Percentiles rank a stretch among this genome's conserved stretches.
phyloP scores from a whole-genome alignment of 768 basidiomycete species.

The Russula dissimulans region DNA sequence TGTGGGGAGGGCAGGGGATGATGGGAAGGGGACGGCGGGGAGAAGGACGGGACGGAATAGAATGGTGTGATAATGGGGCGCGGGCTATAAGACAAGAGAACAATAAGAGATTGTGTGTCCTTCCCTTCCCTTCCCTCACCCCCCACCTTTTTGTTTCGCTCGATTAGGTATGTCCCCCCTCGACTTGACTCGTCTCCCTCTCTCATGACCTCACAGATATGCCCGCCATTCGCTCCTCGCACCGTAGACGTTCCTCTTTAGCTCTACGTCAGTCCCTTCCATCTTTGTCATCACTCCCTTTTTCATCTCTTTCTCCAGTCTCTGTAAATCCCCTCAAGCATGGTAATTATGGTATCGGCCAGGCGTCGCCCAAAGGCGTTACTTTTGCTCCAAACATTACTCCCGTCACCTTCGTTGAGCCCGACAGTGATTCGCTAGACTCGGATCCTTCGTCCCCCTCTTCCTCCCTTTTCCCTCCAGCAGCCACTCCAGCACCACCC shows the following conservation, averaged over 20 bases:
- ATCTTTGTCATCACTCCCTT: too few relatives aligned
- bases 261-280: constrained; percentile 13
- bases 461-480: constrained; percentile 47
- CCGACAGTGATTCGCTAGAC: constrained; percentile 27
- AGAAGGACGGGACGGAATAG: not conserved
- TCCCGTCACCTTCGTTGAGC: constrained; percentile 39
- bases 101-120: constrained; percentile 9
- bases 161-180: constrained; percentile 12
- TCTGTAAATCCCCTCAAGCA: constrained; percentile 35
- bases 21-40: not conserved
- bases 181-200: not conserved
- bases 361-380: constrained; percentile 37
- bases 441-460: constrained; percentile 27
- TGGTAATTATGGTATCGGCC: constrained; percentile 42
- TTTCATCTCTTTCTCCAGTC: not conserved
- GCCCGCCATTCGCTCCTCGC: constrained; percentile 16
- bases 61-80: not conserved
- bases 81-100: constrained; percentile 17
- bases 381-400: constrained; percentile 59
- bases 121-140: not conserved
- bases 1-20: too few relatives aligned
- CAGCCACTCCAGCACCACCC: constrained; percentile 32
- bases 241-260: constrained; percentile 19
- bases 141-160: constrained; percentile 18
- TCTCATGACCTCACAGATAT: constrained; percentile 9